A percentile compares a stretch with the other conserved stretches of the same genome.
Conservation (phyloP, 805 yeast species). For the Ogataea wickerhamii region DNA sequence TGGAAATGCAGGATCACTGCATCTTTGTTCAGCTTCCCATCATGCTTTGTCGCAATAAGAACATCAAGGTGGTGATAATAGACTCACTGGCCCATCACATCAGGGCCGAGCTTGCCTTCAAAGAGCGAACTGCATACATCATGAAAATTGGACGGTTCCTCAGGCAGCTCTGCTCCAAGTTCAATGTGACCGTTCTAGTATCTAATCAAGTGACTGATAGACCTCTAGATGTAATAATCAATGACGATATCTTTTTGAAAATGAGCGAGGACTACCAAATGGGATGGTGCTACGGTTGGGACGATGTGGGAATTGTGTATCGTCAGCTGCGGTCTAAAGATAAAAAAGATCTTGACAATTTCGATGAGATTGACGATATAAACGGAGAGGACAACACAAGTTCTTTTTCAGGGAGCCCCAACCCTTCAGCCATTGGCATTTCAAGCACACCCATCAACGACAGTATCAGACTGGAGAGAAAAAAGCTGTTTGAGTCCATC, state of each 20-base stretch:
- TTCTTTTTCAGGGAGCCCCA: background rate
- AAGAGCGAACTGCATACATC: conserved; percentile 42
- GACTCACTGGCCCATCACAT: conserved; percentile 86
- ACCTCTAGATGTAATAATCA: conserved; percentile 34
- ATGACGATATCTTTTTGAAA: conserved; percentile 32
- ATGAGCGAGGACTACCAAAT: conserved; percentile 58
- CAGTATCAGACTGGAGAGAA: conserved; percentile 25
- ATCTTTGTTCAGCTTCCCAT: conserved; percentile 65
- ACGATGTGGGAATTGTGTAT: conserved; percentile 32
- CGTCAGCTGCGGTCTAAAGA: conserved; percentile 25
- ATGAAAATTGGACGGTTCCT: conserved; percentile 45
- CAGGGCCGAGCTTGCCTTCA: conserved; percentile 52
- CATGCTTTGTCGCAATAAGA: conserved; percentile 37
- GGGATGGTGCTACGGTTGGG: conserved; percentile 79
- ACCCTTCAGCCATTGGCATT: background rate
- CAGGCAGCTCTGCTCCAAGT: conserved; percentile 42
- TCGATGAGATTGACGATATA: conserved; percentile 18
- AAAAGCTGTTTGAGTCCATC: conserved; percentile 28
- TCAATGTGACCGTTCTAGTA: conserved; percentile 58
- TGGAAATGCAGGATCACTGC: conserved; percentile 73
- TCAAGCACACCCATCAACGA: conserved; percentile 22
- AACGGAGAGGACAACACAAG: background rate
- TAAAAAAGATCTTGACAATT: conserved; percentile 18
- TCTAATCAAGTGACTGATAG: conserved; percentile 80
- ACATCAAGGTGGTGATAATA: conserved; percentile 57